Evolutionary conservation across 768 basidiomycete species (phyloP).

Genomic region (Naganishia vaughanmartiniae): DNA sequence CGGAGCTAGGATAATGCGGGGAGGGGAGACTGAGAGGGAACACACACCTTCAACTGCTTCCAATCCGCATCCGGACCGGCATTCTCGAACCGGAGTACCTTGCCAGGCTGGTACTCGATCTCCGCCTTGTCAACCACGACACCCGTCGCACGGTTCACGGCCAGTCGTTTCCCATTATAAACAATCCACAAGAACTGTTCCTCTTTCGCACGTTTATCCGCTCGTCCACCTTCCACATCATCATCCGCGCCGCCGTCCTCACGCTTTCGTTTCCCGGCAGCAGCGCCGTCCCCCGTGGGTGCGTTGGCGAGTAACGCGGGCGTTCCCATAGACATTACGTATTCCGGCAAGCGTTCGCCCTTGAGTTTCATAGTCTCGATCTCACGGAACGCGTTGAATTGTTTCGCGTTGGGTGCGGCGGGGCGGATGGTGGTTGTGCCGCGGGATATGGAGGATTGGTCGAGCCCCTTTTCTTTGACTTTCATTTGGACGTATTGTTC

Average conservation of each 20-base stretch:
- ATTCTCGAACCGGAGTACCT: conserved; percentile 48
- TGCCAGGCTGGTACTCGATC: conserved; percentile 41
- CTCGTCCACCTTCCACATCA: conserved; percentile 28
- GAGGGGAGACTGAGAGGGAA: background rate
- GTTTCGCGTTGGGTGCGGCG: conserved; percentile 11
- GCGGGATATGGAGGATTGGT: conserved; percentile 37
- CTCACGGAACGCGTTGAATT: conserved; percentile 53
- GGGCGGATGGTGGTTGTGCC: conserved; percentile 20
- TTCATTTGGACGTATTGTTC: conserved; percentile 92
- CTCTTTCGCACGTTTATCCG: conserved; percentile 41
- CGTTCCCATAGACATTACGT: background rate
- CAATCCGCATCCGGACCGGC: conserved; percentile 50
- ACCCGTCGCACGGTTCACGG: conserved; percentile 43
- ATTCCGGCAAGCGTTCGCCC: conserved; percentile 16
- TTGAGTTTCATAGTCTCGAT: conserved; percentile 46
- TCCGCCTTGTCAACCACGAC: conserved; percentile 41
- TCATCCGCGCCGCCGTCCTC: conserved; percentile 35
- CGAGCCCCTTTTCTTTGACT: conserved; percentile 85
- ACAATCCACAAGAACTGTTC: conserved; percentile 41
- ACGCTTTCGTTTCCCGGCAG: conserved; percentile 33
- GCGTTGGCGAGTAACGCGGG: conserved; percentile 1
- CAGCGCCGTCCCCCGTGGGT: background rate
- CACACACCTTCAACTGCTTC: conserved; percentile 52
- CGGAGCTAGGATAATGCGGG: too few species aligned
- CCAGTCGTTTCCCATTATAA: conserved; percentile 47